These are phyloP conservation scores for Didymella keratinophila DNA, from an alignment of 2,329 filamentous ascomycete genomes.

Conservation along the genomic window DNA sequence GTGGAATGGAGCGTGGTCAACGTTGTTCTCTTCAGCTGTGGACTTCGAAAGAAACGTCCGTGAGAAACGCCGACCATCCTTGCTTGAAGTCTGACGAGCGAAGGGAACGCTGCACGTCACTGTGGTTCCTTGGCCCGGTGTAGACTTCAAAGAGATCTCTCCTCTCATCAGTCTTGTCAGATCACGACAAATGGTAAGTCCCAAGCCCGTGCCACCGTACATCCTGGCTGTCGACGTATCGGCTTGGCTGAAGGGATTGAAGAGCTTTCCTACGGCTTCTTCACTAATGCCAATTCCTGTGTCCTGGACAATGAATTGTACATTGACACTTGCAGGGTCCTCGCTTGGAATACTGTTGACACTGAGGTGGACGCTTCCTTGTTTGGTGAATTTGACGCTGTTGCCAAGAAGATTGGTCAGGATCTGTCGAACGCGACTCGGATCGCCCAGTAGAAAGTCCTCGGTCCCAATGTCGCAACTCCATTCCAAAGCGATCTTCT, in stretches of 20 bases:
- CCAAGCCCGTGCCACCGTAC: slow-evolving; percentile 49
- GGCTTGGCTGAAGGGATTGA: slow-evolving; percentile 30
- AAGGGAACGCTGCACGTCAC: background rate
- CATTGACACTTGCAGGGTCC: slow-evolving; percentile 27
- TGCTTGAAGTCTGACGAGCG: background rate
- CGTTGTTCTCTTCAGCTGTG: background rate
- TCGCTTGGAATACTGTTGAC: background rate
- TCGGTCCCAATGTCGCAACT: slow-evolving; percentile 61
- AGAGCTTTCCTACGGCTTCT: slow-evolving; percentile 33
- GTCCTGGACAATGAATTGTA: slow-evolving; percentile 38
- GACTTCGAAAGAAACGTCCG: background rate
- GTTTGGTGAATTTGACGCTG: slow-evolving; percentile 53
- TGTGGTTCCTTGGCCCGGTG: background rate
- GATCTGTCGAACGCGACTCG: slow-evolving; percentile 45
- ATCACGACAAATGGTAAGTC: slow-evolving; percentile 50
- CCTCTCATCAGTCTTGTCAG: slow-evolving; percentile 48
- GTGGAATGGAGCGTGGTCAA: background rate
- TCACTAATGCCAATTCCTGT: slow-evolving; percentile 44
- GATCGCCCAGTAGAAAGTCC: slow-evolving; percentile 54
- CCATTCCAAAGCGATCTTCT: slow-evolving; percentile 64
- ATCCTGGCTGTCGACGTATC: slow-evolving; percentile 30
- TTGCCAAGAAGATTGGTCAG: slow-evolving; percentile 50
- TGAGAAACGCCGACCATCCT: background rate
- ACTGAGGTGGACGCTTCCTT: slow-evolving; percentile 9
- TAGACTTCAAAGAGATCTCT: background rate